Conservation (phyloP, 768 basidiomycete species). For the Hygrophorus russula region DNA sequence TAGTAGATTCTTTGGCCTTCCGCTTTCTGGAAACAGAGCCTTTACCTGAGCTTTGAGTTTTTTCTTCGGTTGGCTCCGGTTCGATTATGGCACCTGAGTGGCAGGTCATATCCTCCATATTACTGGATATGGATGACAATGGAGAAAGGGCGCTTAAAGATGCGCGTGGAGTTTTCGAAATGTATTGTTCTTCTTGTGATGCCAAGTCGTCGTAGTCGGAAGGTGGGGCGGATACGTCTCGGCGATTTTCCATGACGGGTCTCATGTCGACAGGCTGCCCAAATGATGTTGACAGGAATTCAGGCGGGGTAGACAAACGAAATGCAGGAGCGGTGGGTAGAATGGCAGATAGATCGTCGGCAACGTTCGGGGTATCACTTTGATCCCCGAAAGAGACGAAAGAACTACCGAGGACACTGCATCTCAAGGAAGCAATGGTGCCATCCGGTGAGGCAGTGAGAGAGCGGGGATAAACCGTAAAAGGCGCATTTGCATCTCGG, state of each 20-base stretch:
- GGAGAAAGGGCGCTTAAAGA: too few species aligned
- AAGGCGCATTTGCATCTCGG: background rate
- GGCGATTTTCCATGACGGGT: too few species aligned
- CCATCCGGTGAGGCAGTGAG: background rate
- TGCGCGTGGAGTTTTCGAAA: too few species aligned
- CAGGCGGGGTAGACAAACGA: too few species aligned
- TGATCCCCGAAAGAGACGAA: background rate
- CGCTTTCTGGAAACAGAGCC: conserved; percentile 2
- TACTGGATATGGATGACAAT: too few species aligned
- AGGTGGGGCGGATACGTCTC: too few species aligned
- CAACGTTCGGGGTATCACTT: background rate
- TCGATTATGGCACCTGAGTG: background rate
- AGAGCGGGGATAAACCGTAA: background rate
- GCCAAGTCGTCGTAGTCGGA: too few species aligned
- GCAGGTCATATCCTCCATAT: too few species aligned
- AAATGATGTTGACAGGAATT: too few species aligned
- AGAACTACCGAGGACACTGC: background rate
- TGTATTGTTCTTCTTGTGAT: too few species aligned
- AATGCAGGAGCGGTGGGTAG: too few species aligned
- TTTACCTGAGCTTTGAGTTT: background rate
- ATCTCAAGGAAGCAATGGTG: background rate
- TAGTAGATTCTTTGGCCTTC: background rate
- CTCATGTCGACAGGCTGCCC: too few species aligned
- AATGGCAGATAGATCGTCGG: background rate
- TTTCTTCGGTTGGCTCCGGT: background rate